A percentile compares a stretch with the other conserved stretches of the same genome.
These are phyloP conservation scores for Xylaria sp. DNA, from an alignment of 2,329 filamentous ascomycete species.

Conservation along the genomic window DNA sequence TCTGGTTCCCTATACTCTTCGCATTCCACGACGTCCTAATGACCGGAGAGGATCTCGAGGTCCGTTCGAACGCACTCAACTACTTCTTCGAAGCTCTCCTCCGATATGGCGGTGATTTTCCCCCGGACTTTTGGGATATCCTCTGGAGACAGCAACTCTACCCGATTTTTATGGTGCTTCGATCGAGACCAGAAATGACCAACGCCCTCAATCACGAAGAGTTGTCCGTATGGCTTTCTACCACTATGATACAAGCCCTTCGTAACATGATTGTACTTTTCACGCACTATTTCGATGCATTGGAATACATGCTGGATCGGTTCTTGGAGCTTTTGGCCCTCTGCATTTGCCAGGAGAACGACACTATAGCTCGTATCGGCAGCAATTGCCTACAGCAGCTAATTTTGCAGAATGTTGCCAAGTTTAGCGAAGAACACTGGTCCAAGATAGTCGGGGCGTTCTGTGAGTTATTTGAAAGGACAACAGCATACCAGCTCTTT, in stretches of 20 bases:
- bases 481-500: slow-evolving; percentile 94
- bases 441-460: slow-evolving; percentile 94
- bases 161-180: slow-evolving; percentile 97
- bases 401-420: slow-evolving; percentile 94
- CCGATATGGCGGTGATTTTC: slow-evolving; percentile 89
- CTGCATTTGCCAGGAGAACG: slow-evolving; percentile 99
- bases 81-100: slow-evolving; percentile 97
- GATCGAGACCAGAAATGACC: slow-evolving; percentile 94
- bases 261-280: slow-evolving; percentile 99
- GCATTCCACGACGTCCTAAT: slow-evolving; percentile 99
- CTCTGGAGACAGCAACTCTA: slow-evolving; percentile 97
- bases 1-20: slow-evolving; percentile 98
- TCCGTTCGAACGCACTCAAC: slow-evolving; percentile 87
- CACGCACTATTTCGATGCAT: slow-evolving; percentile 95
- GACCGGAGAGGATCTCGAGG: slow-evolving; percentile 98
- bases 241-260: slow-evolving; percentile 98
- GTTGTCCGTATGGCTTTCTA: slow-evolving; percentile 97
- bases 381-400: slow-evolving; percentile 98
- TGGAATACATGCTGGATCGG: slow-evolving; percentile 98
- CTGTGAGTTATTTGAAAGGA: slow-evolving; percentile 92
- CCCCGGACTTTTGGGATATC: slow-evolving; percentile 96
- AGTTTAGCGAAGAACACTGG: slow-evolving; percentile 91
- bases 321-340: slow-evolving; percentile 93
- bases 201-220: slow-evolving; percentile 97
- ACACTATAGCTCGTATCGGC: slow-evolving; percentile 96